Conservation (phyloP, 441 rosid genomes). For the Gossypium trilobum region DNA sequence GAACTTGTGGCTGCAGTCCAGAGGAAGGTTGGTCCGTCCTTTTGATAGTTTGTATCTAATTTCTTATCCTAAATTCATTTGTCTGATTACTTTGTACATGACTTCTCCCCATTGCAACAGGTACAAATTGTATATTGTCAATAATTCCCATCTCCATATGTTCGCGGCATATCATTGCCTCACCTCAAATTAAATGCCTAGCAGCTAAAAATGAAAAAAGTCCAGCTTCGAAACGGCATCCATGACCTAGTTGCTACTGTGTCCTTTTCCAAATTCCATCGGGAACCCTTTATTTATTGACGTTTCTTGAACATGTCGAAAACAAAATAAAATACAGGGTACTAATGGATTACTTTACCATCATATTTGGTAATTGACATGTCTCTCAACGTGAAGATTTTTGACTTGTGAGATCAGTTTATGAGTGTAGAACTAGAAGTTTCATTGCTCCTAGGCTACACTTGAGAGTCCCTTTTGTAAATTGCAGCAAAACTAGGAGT, state of each 20-base stretch:
- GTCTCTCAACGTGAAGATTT: too few relatives aligned
- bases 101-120: conserved; percentile 13
- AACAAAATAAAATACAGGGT: too few relatives aligned
- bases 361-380: too few relatives aligned
- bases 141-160: background rate
- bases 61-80: conserved; percentile 4
- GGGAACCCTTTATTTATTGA: background rate
- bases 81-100: conserved; percentile 12
- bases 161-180: background rate
- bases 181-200: conserved; percentile 1
- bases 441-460: too few relatives aligned
- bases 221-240: background rate
- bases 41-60: background rate
- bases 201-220: background rate
- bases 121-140: background rate
- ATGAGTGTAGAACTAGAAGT: too few relatives aligned
- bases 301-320: background rate
- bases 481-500: too few relatives aligned
- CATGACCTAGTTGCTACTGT: background rate
- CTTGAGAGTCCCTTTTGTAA: too few relatives aligned
- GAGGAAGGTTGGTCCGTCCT: conserved; percentile 26
- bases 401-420: too few relatives aligned
- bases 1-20: conserved; percentile 19
- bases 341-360: too few relatives aligned
- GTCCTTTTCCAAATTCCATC: background rate